Base-by-base conservation (phyloP, 164 flowering plant genomes). In the Annona squamosa region DNA sequence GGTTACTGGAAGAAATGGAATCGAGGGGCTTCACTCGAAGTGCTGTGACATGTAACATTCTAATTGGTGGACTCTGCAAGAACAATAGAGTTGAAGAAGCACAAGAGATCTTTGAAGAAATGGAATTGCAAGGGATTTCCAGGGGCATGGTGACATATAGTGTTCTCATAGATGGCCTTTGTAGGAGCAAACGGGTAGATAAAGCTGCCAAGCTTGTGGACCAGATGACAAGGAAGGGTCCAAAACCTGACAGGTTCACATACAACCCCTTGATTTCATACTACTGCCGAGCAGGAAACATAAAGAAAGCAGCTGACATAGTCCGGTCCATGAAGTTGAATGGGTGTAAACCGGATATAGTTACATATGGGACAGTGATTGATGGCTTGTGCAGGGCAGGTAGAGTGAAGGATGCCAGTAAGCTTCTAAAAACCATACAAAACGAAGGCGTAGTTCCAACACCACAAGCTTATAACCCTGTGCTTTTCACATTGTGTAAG, bases 41-140 rank as follows among this genome's bases (percentile, higher is more conserved):
- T 77, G 90, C 84, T 13, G 82, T 92, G 26, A 86, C 90, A 1
- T 95, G 93, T 70, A 92, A 87, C 65, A 92, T 91, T 67, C 74
- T 95, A 67, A 93, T 95, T 48, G 86, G 84, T 65, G 98, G 97
- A 70, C 85, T 91, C 18, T 91, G 94, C 82, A 93, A 88, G 77
- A 85, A 83, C 72, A 79, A 79, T 77, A 86, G 84, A 78, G 80
- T 93, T n/a, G 84, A 85, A 71, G 90, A 87, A 73, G 99, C 98
- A 4, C 94, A 91, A 77, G 97, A 91, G 82, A 82, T 95, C 52
- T 93, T 95, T 77, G 93, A 91, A 77, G 86, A 90, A 78, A 95
- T 95, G 98, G 96, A 91, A 72, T 68, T 91, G 17, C 93, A 84
- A 74, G 99, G 99, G 18, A 80, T 95, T 74, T 86, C 96, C 10